Evolutionary conservation across 1,284 basidiomycete genomes (phyloP).

Genomic region (Cutaneotrichosporon sp.): DNA sequence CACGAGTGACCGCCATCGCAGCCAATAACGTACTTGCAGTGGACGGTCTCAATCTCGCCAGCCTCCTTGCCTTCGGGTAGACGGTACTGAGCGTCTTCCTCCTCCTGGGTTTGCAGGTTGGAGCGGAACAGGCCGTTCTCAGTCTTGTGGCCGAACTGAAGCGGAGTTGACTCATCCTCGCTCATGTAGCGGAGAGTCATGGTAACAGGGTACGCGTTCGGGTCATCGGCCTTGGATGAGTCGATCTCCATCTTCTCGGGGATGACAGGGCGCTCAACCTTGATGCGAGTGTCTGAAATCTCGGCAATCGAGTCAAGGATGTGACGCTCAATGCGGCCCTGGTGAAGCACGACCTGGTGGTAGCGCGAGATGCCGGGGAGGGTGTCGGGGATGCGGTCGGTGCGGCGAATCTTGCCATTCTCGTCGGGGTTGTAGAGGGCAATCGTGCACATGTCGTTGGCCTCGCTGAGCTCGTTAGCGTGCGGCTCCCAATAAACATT

Average conservation of each 20-base stretch:
- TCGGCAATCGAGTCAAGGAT: slow-evolving; percentile 12
- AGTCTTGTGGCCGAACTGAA: slow-evolving; percentile 13
- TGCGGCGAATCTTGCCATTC: slow-evolving; percentile 9
- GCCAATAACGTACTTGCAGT: slow-evolving; percentile 26
- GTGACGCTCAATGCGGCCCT: slow-evolving; percentile 19
- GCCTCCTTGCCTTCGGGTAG: slow-evolving; percentile 11
- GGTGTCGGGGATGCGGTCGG: slow-evolving; percentile 16
- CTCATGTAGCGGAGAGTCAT: slow-evolving; percentile 10
- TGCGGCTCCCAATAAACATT: no score
- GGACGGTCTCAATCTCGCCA: slow-evolving; percentile 17
- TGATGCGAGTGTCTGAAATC: slow-evolving; percentile 9
- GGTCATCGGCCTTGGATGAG: slow-evolving; percentile 9
- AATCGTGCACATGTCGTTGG: slow-evolving; percentile 9
- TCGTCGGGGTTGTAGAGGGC: slow-evolving; percentile 15
- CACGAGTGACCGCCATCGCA: slow-evolving; percentile 27
- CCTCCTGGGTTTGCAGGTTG: slow-evolving; percentile 6
- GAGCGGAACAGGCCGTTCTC: slow-evolving; percentile 18
- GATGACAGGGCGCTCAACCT: slow-evolving; percentile 15
- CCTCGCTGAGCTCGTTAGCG: slow-evolving; percentile 3
- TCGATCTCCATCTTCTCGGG: slow-evolving; percentile 14
- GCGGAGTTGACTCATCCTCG: slow-evolving; percentile 11
- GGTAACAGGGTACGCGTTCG: slow-evolving; percentile 16
- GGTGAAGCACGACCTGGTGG: slow-evolving; percentile 12
- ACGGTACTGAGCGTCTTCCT: slow-evolving; percentile 13
- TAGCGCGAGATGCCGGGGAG: slow-evolving; percentile 11